phyloP scores from a whole-genome alignment of 2,329 filamentous ascomycete genomes.

The Byssochlamys sp. region DNA sequence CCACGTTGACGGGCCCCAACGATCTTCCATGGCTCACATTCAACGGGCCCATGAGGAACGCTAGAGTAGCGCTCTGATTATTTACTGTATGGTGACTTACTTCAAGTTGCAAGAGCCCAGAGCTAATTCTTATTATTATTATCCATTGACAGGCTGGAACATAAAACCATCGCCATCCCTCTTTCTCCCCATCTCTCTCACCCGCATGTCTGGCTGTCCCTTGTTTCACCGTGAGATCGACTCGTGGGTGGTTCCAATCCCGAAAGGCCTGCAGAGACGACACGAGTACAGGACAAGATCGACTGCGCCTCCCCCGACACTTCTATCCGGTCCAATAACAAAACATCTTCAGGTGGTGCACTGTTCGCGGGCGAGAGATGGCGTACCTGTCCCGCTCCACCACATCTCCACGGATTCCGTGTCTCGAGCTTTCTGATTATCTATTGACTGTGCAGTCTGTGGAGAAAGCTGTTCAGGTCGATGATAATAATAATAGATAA shows the following conservation, averaged over 20 bases:
- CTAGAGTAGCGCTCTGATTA: not conserved
- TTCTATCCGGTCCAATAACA: not conserved
- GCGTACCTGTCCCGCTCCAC: not conserved
- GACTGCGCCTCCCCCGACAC: not conserved
- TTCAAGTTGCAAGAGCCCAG: not conserved
- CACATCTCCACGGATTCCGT: not conserved
- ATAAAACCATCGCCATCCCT: not conserved
- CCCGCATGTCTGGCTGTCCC: not conserved
- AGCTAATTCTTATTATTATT: too few species aligned
- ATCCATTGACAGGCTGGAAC: not conserved
- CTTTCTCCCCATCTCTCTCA: not conserved
- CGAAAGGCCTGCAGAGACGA: not conserved
- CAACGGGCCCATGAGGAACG: not conserved
- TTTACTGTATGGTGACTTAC: too few species aligned
- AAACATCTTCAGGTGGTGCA: not conserved
- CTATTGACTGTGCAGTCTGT: not conserved
- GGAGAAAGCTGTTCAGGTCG: not conserved
- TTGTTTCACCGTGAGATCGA: not conserved
- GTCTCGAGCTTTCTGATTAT: not conserved
- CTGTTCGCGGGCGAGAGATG: not conserved
- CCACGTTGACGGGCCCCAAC: not conserved
- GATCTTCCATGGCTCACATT: not conserved
- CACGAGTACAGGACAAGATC: not conserved
- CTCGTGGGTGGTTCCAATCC: not conserved
- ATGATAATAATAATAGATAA: too few species aligned